Evolutionary conservation across 106 monocot species (phyloP), one percentile per base, ranked within the genome.

Genomic region (Dendrobium officinale): DNA sequence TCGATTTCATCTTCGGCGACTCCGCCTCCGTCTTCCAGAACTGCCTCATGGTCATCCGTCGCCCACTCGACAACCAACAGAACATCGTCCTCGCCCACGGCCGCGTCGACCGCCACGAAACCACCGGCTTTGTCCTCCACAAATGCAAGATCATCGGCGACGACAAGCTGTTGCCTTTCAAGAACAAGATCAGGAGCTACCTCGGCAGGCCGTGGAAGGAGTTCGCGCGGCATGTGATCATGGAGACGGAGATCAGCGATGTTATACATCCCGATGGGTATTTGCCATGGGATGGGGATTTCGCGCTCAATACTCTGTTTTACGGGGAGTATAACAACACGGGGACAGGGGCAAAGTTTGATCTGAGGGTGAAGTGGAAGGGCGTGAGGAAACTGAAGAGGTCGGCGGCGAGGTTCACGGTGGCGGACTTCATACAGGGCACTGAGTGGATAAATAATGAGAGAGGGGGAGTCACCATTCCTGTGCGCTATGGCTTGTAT

Each of bases 1-100:
- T 96, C 81, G 96, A 96, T 82, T 96, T 90, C 88, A 88, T 96
- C 84, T 96, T 96, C 79, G 96, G 96, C n/a, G 90, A 96, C 77
- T 83, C 96, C 29, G 77, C 85, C 20, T 91, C 91, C 55, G 87
- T 96, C 48, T 90, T 96, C 87, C 96, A 96, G 77, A 88, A 88
- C 90, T 96, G 93, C 77, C 44, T 85, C 75, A 64, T 96, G 67
- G 64, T 79, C 37, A 73, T 90, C 64, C 91, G 86, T 72, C 86
- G 85, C 75, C 95, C 95, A 3, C 78, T 91, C 9, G 86, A 84
- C 83, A 86, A 85, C 82, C 95, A 95, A 80, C 86, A 88, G 78
- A 91, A 93, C 91, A 89, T 88, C 82, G 86, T 89, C 55, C 89
- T 91, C 10, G 96, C 96, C 47, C 96, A 96, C 74, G 96, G 96